Conservation (phyloP, 768 basidiomycete genomes). For the Ramaria sp. region DNA sequence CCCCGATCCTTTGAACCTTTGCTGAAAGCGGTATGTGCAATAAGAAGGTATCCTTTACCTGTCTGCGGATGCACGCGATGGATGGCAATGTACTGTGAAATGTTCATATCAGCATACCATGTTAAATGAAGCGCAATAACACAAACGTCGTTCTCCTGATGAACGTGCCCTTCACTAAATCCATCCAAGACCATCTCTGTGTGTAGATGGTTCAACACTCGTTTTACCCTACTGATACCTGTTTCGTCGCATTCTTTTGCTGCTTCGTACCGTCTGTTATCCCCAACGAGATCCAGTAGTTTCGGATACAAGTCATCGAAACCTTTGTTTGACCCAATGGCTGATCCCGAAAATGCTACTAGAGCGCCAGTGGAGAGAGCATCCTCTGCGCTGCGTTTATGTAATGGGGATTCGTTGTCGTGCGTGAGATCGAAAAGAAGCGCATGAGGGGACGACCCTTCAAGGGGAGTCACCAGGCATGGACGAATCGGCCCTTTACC, state of each 20-base stretch:
- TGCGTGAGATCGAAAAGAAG: slow-evolving; percentile 94
- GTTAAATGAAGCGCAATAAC: neutral
- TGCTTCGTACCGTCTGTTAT: slow-evolving; percentile 70
- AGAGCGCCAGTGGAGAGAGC: slow-evolving; percentile 89
- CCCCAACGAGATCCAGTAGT: slow-evolving; percentile 78
- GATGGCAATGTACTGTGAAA: slow-evolving; percentile 74
- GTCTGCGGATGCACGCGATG: slow-evolving; percentile 86
- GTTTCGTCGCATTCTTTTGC: slow-evolving; percentile 34
- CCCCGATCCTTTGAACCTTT: slow-evolving; percentile 77
- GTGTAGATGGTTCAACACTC: slow-evolving; percentile 77
- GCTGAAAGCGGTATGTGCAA: slow-evolving; percentile 88
- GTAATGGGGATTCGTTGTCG: slow-evolving; percentile 87
- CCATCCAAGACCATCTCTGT: slow-evolving; percentile 85
- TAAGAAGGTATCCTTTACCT: slow-evolving; percentile 85
- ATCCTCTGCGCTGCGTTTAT: slow-evolving; percentile 91
- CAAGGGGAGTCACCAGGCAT: slow-evolving; percentile 67
- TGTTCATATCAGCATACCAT: neutral
- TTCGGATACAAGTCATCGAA: slow-evolving; percentile 97
- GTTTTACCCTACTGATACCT: slow-evolving; percentile 25
- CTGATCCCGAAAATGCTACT: slow-evolving; percentile 83
- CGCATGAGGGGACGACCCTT: slow-evolving; percentile 85
- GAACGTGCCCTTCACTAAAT: slow-evolving; percentile 89
- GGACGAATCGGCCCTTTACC: slow-evolving; percentile 70
- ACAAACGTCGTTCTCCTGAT: slow-evolving; percentile 84
- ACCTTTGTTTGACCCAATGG: slow-evolving; percentile 89